Evolutionary conservation across 2,329 filamentous ascomycete genomes (phyloP).

Genomic region (Coniochaeta prunicola): DNA sequence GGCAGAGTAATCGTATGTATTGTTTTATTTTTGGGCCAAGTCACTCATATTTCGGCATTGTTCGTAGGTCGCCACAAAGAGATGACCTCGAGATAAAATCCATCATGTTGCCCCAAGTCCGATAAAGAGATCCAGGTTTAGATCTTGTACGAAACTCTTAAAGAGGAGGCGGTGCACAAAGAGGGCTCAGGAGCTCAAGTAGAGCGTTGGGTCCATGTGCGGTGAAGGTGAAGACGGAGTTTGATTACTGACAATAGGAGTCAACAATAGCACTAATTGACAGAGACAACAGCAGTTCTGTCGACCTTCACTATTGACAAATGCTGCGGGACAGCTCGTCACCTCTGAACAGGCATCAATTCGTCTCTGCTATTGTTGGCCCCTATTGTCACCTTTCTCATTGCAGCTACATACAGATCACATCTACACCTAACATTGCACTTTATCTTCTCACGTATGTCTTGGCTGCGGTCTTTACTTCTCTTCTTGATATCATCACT

Average conservation of each 20-base stretch:
- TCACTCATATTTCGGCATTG: neutral
- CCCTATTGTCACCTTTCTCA: neutral
- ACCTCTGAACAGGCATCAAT: neutral
- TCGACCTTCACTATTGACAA: neutral
- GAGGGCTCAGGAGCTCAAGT: neutral
- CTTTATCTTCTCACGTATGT: neutral
- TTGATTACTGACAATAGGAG: neutral
- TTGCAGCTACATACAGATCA: neutral
- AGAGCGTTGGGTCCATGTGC: neutral
- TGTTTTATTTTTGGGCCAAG: neutral
- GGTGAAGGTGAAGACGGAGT: neutral
- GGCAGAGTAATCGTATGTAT: neutral
- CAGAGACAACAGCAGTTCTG: neutral
- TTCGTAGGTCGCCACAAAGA: neutral
- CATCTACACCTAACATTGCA: neutral
- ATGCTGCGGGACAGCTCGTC: conserved; percentile 5
- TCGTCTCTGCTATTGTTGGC: neutral
- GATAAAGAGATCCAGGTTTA: neutral
- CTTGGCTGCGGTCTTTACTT: neutral
- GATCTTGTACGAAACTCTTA: too few species aligned
- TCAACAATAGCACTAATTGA: neutral
- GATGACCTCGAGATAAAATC: neutral
- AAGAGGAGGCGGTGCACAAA: neutral
- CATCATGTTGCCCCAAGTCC: neutral
- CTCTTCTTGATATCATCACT: neutral